Evolutionary conservation across 2,329 filamentous ascomycete species (phyloP), one percentile per base, ranked within the genome.

Genomic region (Arachnomyces sp.): DNA sequence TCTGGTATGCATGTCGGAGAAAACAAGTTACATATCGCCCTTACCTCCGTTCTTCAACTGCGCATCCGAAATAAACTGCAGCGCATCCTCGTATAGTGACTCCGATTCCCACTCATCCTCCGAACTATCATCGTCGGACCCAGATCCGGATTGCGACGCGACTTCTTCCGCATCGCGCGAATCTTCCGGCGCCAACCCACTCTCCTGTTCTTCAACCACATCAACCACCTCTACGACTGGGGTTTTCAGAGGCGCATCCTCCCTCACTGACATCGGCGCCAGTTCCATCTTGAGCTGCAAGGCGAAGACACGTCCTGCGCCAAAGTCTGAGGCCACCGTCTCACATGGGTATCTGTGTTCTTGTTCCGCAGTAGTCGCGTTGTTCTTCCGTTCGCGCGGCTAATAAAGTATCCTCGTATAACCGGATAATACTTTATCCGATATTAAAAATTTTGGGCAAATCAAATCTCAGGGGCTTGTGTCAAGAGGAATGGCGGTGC

Each of bases 11-110:
- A 32, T 32, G 15, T 7, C 31, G 28, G 31, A 47, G 43, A 49
- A 42, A 43, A 42, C 48, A 50, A 46, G 30, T 37, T 17, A 28
- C 30, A 34, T 28, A 34, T 32, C 36, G 44, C 40, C 46, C 74
- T 66, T 53, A 71, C 66, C 40, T 52, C 67, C 45, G 42, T 61
- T 58, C 16, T 55, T 60, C n/a, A 69, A 65, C 51, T 68, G 59
- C 28, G 74, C 71, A 43, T 78, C 71, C 33, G 66, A 65, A 45
- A 81, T 56, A 42, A 77, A 71, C 40, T 80, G 74, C 39, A 83
- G 65, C 28, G 72, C 67, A 51, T 82, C 79, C 46, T 77, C 77
- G 45, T 78, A 79, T 2, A 82, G 60, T 17, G 77, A 82, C 15
- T 81, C 74, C 4, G 72, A 74, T 50, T 81, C 79, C 77, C 77